Percentiles rank a stretch among this genome's conserved stretches.
Conservation (phyloP, 805 yeast species). For the Lipomyces sp. region DNA sequence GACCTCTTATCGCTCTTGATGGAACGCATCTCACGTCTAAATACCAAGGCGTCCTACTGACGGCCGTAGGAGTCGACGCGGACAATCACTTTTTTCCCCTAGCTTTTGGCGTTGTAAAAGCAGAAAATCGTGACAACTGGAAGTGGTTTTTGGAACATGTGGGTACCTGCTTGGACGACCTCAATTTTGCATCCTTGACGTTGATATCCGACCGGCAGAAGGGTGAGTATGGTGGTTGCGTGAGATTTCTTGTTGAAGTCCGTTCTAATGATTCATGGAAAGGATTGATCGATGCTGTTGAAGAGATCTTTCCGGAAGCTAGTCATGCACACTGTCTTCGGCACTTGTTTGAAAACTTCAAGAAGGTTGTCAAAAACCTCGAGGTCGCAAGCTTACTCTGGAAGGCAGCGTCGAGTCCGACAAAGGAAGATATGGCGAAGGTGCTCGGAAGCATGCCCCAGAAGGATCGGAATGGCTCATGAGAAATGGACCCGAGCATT, state of each 20-base stretch:
- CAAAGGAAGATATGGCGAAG: background rate
- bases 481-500: slow-evolving; percentile 1
- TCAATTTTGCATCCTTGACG: no score
- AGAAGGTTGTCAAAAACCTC: slow-evolving; percentile 5
- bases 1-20: no score
- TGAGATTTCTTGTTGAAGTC: slow-evolving; percentile 1
- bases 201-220: no score
- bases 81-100: no score
- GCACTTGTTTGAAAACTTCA: background rate
- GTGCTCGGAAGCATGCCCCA: background rate
- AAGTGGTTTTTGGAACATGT: no score
- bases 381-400: slow-evolving; percentile 7
- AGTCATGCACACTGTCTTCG: slow-evolving; percentile 7
- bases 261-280: background rate
- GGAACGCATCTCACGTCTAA: no score
- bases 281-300: slow-evolving; percentile 5
- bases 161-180: no score
- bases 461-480: slow-evolving; percentile 5
- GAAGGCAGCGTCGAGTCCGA: slow-evolving; percentile 3
- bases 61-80: no score
- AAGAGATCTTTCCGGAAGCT: background rate
- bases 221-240: slow-evolving; percentile 3
- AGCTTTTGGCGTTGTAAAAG: no score
- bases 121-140: no score
- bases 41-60: no score